Percentiles rank a stretch among this genome's conserved stretches.
These are phyloP conservation scores for Entoloma clypeatum DNA, from an alignment of 1,284 basidiomycete species.

Conservation along the genomic window DNA sequence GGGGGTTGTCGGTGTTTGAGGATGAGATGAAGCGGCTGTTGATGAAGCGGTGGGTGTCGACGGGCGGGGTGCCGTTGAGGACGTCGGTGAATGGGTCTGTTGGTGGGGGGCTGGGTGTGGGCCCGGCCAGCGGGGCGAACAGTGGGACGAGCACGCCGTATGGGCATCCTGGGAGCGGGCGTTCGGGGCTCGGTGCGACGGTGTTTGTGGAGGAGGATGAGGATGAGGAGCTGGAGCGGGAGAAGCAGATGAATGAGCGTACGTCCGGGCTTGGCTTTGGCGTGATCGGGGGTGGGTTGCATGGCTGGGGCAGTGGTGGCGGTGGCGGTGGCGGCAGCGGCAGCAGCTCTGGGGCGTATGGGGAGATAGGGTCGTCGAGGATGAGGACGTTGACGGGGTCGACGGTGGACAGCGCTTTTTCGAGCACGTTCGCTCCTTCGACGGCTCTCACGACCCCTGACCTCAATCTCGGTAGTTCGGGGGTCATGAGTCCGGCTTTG, in stretches of 20 bases:
- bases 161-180: constrained; percentile 34
- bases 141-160: constrained; percentile 63
- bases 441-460: constrained; percentile 67
- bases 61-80: constrained; percentile 48
- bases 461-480: constrained; percentile 34
- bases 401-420: constrained; percentile 40
- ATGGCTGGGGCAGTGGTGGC: constrained; percentile 25
- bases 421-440: constrained; percentile 36
- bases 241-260: constrained; percentile 26
- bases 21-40: constrained; percentile 70
- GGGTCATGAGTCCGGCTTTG: constrained; percentile 17
- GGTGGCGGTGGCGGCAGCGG: constrained; percentile 21
- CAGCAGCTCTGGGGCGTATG: constrained; percentile 4
- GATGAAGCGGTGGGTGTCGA: constrained; percentile 66
- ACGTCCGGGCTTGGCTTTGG: constrained; percentile 20
- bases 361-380: constrained; percentile 18
- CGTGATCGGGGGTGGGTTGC: constrained; percentile 28
- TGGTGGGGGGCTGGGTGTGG: constrained; percentile 13
- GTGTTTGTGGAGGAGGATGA: constrained; percentile 73
- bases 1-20: constrained; percentile 62
- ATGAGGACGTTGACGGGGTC: constrained; percentile 45
- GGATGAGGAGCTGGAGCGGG: constrained; percentile 59
- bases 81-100: constrained; percentile 49
- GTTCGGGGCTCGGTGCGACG: constrained; percentile 53
- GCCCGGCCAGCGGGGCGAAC: constrained; percentile 39